These are phyloP conservation scores for Pachysandra terminalis DNA, from an alignment of 164 flowering plant species.

Conservation along the genomic window DNA sequence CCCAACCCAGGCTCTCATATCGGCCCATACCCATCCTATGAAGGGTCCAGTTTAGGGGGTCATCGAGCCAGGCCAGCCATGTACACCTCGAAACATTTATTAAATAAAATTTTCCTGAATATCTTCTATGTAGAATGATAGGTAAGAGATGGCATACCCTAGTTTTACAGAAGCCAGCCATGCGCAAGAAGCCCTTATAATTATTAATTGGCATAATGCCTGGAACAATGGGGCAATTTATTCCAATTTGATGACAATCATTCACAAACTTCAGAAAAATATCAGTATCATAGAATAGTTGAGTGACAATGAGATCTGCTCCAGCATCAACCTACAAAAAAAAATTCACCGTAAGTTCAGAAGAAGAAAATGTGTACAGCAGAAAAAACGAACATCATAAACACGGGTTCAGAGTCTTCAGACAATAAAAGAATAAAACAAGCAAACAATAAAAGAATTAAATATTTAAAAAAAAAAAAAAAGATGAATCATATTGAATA, in stretches of 20 bases:
- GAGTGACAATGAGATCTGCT: conserved; percentile 92
- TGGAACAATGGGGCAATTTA: conserved; percentile 93
- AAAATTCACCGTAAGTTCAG: conserved; percentile 5
- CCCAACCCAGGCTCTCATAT: no score
- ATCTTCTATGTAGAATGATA: not conserved
- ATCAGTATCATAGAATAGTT: conserved; percentile 91
- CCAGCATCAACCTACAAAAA: conserved; percentile 87
- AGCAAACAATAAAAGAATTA: no score
- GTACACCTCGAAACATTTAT: not conserved
- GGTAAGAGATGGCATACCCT: conserved; percentile 46
- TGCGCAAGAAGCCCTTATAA: conserved; percentile 88
- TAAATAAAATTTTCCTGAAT: not conserved
- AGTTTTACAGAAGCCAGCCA: conserved; percentile 98
- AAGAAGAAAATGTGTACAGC: not conserved
- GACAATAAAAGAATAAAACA: not conserved
- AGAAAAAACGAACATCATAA: not conserved
- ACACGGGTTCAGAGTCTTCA: not conserved
- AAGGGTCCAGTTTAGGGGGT: no score
- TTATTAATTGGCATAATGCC: conserved; percentile 98
- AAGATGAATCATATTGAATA: not conserved
- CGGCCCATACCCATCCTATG: no score
- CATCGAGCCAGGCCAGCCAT: no score
- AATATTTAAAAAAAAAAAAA: no score
- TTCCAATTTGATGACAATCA: conserved; percentile 96
- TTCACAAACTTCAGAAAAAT: conserved; percentile 87